Conservation (phyloP, 768 basidiomycete species). For the Amanita fuliginea region DNA sequence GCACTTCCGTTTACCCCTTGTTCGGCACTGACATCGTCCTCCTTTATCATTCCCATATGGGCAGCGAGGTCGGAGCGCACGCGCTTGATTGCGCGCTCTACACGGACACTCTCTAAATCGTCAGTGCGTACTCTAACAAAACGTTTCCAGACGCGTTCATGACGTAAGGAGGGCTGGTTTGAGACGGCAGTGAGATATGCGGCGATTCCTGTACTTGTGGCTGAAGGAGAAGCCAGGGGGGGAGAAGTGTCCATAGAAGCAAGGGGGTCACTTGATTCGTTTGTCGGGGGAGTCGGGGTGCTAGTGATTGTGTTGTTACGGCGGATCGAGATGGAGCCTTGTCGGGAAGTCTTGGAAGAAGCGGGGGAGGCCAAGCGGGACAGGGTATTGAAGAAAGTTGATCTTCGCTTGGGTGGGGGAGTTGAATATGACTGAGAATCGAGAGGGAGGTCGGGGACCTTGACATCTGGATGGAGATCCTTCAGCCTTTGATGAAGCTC, state of each 20-base stretch:
- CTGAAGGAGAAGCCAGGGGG: constrained; percentile 25
- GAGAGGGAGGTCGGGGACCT: constrained; percentile 52
- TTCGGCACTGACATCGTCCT: background rate
- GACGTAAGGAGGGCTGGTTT: constrained; percentile 52
- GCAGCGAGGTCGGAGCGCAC: constrained; percentile 78
- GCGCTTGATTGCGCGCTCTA: constrained; percentile 81
- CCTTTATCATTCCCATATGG: constrained; percentile 31
- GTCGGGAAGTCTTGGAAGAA: constrained; percentile 14
- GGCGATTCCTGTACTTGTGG: constrained; percentile 56
- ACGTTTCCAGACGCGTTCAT: constrained; percentile 66
- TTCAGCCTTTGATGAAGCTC: constrained; percentile 78
- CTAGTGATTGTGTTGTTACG: constrained; percentile 21
- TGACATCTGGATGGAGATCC: constrained; percentile 44
- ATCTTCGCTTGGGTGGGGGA: constrained; percentile 62
- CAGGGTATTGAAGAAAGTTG: constrained; percentile 77
- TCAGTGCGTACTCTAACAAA: constrained; percentile 82
- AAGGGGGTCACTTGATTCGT: constrained; percentile 57
- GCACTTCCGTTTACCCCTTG: background rate
- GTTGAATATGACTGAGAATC: constrained; percentile 40
- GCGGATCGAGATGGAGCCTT: constrained; percentile 23
- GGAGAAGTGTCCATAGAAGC: constrained; percentile 14
- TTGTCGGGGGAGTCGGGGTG: constrained; percentile 32
- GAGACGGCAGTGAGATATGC: constrained; percentile 73
- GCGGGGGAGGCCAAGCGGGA: constrained; percentile 69
- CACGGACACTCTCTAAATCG: constrained; percentile 78